Evolutionary conservation across 805 yeast species (phyloP).

Genomic region (Candida ovalis): DNA sequence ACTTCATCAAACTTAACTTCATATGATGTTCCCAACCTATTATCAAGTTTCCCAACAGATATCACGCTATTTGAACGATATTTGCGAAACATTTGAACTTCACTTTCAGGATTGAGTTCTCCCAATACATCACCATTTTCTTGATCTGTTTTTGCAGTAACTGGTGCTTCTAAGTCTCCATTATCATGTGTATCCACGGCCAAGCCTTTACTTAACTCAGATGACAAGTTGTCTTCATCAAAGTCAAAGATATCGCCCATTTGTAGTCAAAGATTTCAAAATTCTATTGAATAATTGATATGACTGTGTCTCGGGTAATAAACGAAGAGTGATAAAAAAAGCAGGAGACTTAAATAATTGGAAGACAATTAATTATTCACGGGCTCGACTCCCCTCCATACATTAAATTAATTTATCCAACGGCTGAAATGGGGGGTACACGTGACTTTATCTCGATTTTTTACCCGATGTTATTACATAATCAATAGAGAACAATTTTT

Average conservation of each 20-base stretch:
- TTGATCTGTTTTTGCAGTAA: neutral
- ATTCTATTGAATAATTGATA: no score
- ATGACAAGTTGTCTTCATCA: constrained; percentile 26
- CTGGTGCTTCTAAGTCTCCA: neutral
- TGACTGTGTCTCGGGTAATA: no score
- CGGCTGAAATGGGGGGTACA: no score
- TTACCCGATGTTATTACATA: no score
- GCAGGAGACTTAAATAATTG: no score
- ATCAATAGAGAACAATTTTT: no score
- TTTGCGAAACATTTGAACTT: constrained; percentile 22
- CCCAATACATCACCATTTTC: neutral
- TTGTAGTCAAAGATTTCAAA: neutral
- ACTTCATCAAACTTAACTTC: constrained; percentile 44
- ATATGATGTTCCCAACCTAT: constrained; percentile 44
- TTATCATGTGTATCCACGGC: neutral
- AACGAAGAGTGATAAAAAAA: no score
- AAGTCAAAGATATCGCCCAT: constrained; percentile 28
- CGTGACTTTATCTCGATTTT: no score
- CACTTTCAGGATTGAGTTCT: neutral
- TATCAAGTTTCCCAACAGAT: constrained; percentile 29
- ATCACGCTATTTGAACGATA: constrained; percentile 28
- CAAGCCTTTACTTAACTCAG: constrained; percentile 6
- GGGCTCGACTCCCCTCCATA: no score
- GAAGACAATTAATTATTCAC: no score
- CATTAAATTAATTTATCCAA: no score